A percentile compares a stretch with the other conserved stretches of the same genome.
These are phyloP conservation scores for Gomphus bonarii DNA, from an alignment of 1,284 basidiomycete genomes.

Conservation along the genomic window DNA sequence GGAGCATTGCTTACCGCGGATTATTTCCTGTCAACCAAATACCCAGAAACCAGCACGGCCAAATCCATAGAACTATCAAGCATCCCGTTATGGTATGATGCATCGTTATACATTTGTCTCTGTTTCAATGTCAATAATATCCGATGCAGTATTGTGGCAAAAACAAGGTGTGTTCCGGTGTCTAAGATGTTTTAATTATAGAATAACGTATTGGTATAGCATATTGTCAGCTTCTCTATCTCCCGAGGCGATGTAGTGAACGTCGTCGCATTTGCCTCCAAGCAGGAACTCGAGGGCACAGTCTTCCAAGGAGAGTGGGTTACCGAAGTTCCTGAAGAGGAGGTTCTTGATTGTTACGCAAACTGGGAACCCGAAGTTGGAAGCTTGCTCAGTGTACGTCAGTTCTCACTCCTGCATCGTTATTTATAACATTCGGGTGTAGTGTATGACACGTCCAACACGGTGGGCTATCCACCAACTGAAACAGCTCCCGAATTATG, in stretches of 20 bases:
- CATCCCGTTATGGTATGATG: conserved; percentile 23
- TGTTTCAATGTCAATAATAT: background rate
- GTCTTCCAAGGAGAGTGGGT: conserved; percentile 27
- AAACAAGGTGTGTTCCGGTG: conserved; percentile 21
- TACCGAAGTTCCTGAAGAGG: conserved; percentile 22
- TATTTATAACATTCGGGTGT: background rate
- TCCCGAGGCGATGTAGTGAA: conserved; percentile 32
- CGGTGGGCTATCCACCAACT: conserved; percentile 42
- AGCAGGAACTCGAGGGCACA: conserved; percentile 26
- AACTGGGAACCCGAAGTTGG: conserved; percentile 33
- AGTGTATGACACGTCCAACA: conserved; percentile 30
- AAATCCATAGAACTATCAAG: conserved; percentile 18
- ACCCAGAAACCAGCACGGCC: conserved; percentile 11
- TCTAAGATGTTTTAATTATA: background rate
- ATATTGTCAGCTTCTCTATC: conserved; percentile 35
- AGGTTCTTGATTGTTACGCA: conserved; percentile 23
- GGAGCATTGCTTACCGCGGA: conserved; percentile 29
- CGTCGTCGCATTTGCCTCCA: conserved; percentile 28
- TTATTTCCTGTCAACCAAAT: conserved; percentile 28
- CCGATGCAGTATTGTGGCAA: conserved; percentile 32
- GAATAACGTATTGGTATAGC: conserved; percentile 19
- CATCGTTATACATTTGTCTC: conserved; percentile 1
- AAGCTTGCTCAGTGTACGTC: conserved; percentile 30
- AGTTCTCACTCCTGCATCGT: background rate
- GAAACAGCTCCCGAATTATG: conserved; percentile 27